Conservation (phyloP, 495 filamentous ascomycete species). For the Apodospora peruviana region DNA sequence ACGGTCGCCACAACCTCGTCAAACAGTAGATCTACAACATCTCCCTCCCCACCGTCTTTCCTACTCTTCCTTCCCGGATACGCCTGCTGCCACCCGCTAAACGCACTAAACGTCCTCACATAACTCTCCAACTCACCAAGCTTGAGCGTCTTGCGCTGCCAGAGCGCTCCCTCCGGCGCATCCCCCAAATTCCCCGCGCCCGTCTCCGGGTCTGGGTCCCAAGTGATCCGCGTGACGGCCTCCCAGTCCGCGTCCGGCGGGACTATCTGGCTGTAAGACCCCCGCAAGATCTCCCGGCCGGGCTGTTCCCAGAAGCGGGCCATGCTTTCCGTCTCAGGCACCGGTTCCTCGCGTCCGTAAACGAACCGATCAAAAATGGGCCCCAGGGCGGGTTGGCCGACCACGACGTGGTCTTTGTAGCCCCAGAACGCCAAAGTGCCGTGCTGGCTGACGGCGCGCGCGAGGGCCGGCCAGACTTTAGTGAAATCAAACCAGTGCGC, state of each 20-base stretch:
- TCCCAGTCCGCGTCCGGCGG: constrained; percentile 47
- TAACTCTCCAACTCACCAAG: constrained; percentile 52
- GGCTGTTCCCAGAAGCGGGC: constrained; percentile 57
- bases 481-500: constrained; percentile 61
- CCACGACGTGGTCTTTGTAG: constrained; percentile 55
- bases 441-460: constrained; percentile 43
- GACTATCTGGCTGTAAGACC: constrained; percentile 40
- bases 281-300: constrained; percentile 47
- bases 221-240: constrained; percentile 46
- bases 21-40: constrained; percentile 53
- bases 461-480: constrained; percentile 49
- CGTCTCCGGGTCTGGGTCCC: constrained; percentile 43
- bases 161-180: constrained; percentile 40
- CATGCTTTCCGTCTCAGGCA: constrained; percentile 40
- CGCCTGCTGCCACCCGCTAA: constrained; percentile 48
- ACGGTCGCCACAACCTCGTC: constrained; percentile 43
- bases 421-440: constrained; percentile 59
- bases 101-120: constrained; percentile 50
- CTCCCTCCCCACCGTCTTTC: constrained; percentile 44
- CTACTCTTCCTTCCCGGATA: constrained; percentile 39
- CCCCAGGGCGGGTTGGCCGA: constrained; percentile 44
- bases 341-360: constrained; percentile 39
- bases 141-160: constrained; percentile 47
- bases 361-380: constrained; percentile 39
- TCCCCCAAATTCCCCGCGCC: constrained; percentile 15